Conservation (phyloP, 345 rosid genomes). For the Euphorbia tirucalli region DNA sequence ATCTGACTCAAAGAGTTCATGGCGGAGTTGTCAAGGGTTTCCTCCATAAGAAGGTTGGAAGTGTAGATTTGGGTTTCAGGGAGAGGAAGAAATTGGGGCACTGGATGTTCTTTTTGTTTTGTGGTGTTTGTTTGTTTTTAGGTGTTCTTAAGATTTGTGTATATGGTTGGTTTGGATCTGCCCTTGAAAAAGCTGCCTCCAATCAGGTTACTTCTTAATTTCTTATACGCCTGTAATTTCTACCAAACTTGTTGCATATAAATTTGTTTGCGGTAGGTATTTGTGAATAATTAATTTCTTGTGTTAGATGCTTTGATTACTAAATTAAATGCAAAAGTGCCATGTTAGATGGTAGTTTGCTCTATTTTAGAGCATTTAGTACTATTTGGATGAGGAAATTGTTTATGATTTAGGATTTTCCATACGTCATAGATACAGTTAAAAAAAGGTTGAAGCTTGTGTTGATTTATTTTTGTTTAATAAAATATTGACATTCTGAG, state of each 20-base stretch:
- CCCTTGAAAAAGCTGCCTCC: constrained; percentile 55
- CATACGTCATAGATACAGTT: background rate
- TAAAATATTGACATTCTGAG: background rate
- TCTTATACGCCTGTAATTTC: background rate
- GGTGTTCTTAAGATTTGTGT: constrained; percentile 88
- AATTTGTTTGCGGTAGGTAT: too few relatives aligned
- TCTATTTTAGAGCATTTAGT: constrained; percentile 1
- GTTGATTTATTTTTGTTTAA: background rate
- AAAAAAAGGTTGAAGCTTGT: background rate
- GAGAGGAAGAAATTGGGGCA: constrained; percentile 79
- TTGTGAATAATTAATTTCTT: too few relatives aligned
- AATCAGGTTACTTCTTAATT: constrained; percentile 45
- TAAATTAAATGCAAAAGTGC: background rate
- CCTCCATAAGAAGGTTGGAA: constrained; percentile 42
- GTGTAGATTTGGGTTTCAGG: constrained; percentile 57
- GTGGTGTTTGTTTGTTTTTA: constrained; percentile 78
- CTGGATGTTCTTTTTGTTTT: constrained; percentile 79
- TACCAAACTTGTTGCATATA: background rate
- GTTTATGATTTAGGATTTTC: background rate
- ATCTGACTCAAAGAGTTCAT: constrained; percentile 47
- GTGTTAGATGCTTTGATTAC: background rate
- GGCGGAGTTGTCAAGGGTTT: constrained; percentile 34
- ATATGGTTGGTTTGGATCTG: constrained; percentile 87
- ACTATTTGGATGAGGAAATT: background rate
- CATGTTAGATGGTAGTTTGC: background rate